A percentile compares a stretch with the other conserved stretches of the same genome.
Evolutionary conservation across 225 moss, liverwort and hornwort species (phyloP).

Genomic region (Rhytidiadelphus loreus): DNA sequence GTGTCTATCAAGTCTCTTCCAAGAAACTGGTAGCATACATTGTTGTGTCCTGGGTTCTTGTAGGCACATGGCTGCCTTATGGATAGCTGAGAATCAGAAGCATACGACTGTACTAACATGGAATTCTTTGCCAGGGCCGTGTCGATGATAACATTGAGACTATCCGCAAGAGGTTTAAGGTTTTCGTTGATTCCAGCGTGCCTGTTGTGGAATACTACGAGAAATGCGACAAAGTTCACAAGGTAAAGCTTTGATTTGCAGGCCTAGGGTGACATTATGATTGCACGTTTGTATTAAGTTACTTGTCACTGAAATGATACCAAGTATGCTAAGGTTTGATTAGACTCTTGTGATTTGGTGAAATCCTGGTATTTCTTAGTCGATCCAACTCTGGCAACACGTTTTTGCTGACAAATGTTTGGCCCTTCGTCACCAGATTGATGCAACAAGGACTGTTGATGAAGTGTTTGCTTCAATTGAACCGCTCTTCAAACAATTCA

Average conservation of each 20-base stretch:
- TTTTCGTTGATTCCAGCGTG: constrained; percentile 69
- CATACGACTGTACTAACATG: neutral
- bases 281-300: neutral
- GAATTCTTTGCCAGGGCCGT: constrained; percentile 47
- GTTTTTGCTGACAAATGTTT: neutral
- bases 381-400: neutral
- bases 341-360: neutral
- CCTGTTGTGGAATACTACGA: constrained; percentile 73
- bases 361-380: neutral
- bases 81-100: neutral
- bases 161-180: constrained; percentile 78
- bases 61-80: neutral
- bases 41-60: neutral
- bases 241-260: constrained; percentile 27
- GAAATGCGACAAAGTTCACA: constrained; percentile 48
- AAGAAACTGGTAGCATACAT: neutral
- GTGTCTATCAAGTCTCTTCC: neutral
- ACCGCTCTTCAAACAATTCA: constrained; percentile 54
- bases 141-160: constrained; percentile 82
- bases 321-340: neutral
- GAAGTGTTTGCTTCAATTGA: constrained; percentile 61
- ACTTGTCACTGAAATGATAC: neutral
- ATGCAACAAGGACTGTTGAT: constrained; percentile 42
- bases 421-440: constrained; percentile 35
- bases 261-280: neutral